Conservation (phyloP, 495 filamentous ascomycete genomes). For the Aspergillus hancockii region DNA sequence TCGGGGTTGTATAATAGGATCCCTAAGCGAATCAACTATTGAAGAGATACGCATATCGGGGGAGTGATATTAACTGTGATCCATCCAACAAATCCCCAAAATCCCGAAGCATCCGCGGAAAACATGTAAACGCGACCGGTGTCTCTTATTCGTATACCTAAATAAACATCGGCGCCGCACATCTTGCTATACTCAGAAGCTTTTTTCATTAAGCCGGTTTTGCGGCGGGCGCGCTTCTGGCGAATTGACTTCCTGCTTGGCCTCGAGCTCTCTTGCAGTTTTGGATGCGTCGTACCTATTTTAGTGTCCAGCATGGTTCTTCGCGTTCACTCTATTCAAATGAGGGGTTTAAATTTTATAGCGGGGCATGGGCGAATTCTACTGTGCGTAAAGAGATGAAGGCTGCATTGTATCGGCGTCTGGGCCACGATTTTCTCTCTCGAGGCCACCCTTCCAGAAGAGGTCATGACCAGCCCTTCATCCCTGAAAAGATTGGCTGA, state of each 20-base stretch:
- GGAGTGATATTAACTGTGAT: slow-evolving; percentile 11
- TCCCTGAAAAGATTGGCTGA: too few species aligned
- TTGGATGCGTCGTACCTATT: not conserved
- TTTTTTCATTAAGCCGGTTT: slow-evolving; percentile 17
- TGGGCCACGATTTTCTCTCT: too few species aligned
- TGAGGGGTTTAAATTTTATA: too few species aligned
- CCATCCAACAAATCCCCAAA: slow-evolving; percentile 16
- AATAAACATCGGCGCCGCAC: slow-evolving; percentile 20
- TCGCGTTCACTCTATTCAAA: not conserved
- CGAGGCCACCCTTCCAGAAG: too few species aligned
- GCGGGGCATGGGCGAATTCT: too few species aligned
- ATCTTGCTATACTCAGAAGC: slow-evolving; percentile 19
- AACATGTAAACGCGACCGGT: slow-evolving; percentile 20
- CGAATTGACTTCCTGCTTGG: slow-evolving; percentile 9
- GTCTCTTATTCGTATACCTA: slow-evolving; percentile 19
- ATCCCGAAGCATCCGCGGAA: slow-evolving; percentile 19
- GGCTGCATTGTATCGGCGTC: too few species aligned
- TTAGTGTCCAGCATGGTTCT: not conserved
- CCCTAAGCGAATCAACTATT: too few species aligned
- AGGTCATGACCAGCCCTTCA: too few species aligned
- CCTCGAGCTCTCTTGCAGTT: not conserved
- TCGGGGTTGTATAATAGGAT: too few species aligned
- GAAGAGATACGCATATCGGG: too few species aligned
- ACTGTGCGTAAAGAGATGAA: too few species aligned
- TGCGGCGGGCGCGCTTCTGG: slow-evolving; percentile 18